Evolutionary conservation across 2,329 filamentous ascomycete species (phyloP), one percentile per base, ranked within the genome.

Genomic region (Aspergillus tamarii): DNA sequence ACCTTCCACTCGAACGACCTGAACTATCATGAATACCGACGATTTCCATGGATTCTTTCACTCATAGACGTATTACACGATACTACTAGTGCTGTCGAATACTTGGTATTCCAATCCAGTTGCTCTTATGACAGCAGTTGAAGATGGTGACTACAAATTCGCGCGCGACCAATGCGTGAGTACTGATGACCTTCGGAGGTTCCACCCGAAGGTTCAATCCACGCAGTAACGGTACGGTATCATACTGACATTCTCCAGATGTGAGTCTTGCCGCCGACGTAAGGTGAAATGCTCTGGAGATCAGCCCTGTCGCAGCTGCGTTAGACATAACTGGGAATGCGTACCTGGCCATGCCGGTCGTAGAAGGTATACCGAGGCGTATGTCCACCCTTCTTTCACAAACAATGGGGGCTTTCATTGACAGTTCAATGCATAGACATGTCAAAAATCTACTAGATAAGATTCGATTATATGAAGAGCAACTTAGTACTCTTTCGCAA

Each of bases 281-380:
- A 70, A 70, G 43, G 68, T 70, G 23, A 70, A 68, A 60, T 70
- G 68, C 30, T 68, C 68, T 30, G 68, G 68, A 21, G 68, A 69
- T 1, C 67, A 68, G 45, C 68, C 68, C 12, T 70, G 68, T 43
- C 62, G 63, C 14, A 61, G 59, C 23, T 70, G 68, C 39, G 19
- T 58, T 28, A 69, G 63, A 39, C 67, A 68, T 45, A 59, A 63
- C 39, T 67, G 66, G 64, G 66, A 69, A 45, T 70, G 67, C 52
- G 59, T 30, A 4, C 68, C 65, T 43, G 65, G 60, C 1, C 60
- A 63, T 57, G 56, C 63, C 16, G 65, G 67, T n/a, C 67, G 66
- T 26, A 66, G 53, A 28, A 59, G 65, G 30, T 68, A 64, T 21
- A 64, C 66, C 21, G 66, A 68, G 60, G 66, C 67, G 67, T 69